A percentile compares a stretch with the other conserved stretches of the same genome.
Conservation (phyloP, 2,329 filamentous ascomycete species). For the Peltaster fructicola region DNA sequence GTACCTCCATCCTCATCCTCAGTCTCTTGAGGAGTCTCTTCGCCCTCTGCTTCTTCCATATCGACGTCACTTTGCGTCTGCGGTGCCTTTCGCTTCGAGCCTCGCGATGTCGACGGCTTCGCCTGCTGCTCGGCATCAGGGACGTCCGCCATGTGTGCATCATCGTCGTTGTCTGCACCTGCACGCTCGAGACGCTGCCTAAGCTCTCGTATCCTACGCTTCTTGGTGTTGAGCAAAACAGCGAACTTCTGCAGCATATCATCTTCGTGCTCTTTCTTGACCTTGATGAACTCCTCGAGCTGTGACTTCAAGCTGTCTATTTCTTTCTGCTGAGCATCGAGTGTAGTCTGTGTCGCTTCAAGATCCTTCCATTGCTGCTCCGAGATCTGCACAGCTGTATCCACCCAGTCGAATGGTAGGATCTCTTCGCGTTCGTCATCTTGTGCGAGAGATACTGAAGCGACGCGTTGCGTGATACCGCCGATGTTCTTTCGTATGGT, state of each 20-base stretch:
- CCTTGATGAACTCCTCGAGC: slow-evolving; percentile 46
- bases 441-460: slow-evolving; percentile 40
- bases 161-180: slow-evolving; percentile 37
- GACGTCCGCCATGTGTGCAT: too few relatives aligned
- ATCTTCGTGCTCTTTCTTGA: slow-evolving; percentile 50
- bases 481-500: slow-evolving; percentile 47
- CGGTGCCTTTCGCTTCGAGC: too few relatives aligned
- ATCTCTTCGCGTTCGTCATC: slow-evolving; percentile 40
- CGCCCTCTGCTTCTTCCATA: slow-evolving; percentile 31
- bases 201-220: slow-evolving; percentile 62
- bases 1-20: slow-evolving; percentile 3
- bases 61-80: too few relatives aligned
- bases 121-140: too few relatives aligned
- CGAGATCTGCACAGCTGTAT: slow-evolving; percentile 35
- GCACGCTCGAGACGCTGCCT: slow-evolving; percentile 44
- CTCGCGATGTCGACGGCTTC: too few relatives aligned
- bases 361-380: slow-evolving; percentile 23
- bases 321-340: slow-evolving; percentile 33
- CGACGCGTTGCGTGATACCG: slow-evolving; percentile 57
- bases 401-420: slow-evolving; percentile 54
- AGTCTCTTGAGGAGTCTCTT: slow-evolving; percentile 5
- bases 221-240: slow-evolving; percentile 59
- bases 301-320: slow-evolving; percentile 43
- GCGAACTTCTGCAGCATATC: slow-evolving; percentile 52
- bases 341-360: slow-evolving; percentile 19